Percentiles rank a stretch among this genome's conserved stretches.
phyloP scores from a whole-genome alignment of 208 protist species.

The Leptomonas pyrrhocoris region DNA sequence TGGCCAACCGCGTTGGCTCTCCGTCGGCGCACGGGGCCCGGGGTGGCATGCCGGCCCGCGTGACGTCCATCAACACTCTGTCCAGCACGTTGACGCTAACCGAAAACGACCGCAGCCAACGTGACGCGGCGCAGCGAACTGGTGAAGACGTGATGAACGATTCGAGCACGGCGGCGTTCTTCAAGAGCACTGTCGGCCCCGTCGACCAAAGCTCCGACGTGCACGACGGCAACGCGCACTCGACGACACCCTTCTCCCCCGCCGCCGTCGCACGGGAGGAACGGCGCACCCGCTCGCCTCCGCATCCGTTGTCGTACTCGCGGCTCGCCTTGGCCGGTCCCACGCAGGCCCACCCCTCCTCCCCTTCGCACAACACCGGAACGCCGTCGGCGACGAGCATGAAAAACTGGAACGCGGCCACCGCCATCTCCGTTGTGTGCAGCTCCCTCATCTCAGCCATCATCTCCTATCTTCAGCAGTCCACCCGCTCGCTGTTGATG shows the following conservation, averaged over 20 bases:
- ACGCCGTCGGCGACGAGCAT: background rate
- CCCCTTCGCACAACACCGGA: background rate
- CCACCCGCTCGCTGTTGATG: slow-evolving; percentile 49
- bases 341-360: background rate
- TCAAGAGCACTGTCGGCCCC: background rate
- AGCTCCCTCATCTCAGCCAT: slow-evolving; percentile 64
- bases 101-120: background rate
- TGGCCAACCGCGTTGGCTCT: slow-evolving; percentile 14
- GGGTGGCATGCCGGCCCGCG: slow-evolving; percentile 5
- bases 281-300: background rate
- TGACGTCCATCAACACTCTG: background rate
- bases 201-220: no score
- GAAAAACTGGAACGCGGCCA: slow-evolving; percentile 12
- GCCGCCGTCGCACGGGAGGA: background rate
- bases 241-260: background rate
- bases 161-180: background rate
- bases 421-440: slow-evolving; percentile 51
- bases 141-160: background rate
- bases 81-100: background rate
- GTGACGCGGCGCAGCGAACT: background rate
- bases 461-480: slow-evolving; percentile 53
- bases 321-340: background rate
- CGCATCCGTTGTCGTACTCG: background rate
- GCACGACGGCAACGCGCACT: no score
- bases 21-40: slow-evolving; percentile 1